These are phyloP conservation scores for Caloboletus firmus DNA, from an alignment of 1,284 basidiomycete genomes.

Conservation along the genomic window DNA sequence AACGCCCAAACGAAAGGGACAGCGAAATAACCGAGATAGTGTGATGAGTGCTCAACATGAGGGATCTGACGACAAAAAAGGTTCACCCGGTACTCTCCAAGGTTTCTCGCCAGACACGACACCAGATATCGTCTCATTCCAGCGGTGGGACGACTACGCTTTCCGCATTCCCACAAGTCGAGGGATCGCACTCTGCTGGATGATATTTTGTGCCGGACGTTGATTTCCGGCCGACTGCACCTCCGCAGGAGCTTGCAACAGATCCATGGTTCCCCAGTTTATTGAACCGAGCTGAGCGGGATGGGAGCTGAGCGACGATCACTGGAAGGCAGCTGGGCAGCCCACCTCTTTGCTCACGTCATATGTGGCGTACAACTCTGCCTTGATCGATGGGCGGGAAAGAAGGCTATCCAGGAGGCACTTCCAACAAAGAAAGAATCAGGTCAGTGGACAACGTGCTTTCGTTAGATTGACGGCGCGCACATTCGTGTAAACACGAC, in stretches of 20 bases:
- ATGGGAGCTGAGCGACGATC: neutral
- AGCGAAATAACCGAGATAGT: neutral
- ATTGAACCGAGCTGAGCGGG: neutral
- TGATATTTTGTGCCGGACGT: neutral
- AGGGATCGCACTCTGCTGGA: neutral
- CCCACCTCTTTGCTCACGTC: neutral
- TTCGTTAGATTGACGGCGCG: neutral
- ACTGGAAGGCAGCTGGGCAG: neutral
- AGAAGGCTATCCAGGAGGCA: conserved; percentile 19
- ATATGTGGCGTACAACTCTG: conserved; percentile 1
- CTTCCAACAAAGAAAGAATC: conserved; percentile 1
- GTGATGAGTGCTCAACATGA: neutral
- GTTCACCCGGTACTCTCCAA: neutral
- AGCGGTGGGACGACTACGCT: neutral
- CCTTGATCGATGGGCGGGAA: conserved; percentile 9
- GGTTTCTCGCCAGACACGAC: neutral
- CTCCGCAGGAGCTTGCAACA: neutral
- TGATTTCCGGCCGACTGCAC: neutral
- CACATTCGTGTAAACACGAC: conserved; percentile 39
- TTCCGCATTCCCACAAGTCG: neutral
- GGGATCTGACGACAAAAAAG: neutral
- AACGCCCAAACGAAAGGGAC: neutral
- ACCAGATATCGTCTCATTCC: neutral
- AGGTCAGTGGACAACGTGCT: neutral
- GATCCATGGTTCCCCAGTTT: neutral